Evolutionary conservation across 768 basidiomycete species (phyloP), one percentile per base, ranked within the genome.

Genomic region (Kwoniella botswanensis): DNA sequence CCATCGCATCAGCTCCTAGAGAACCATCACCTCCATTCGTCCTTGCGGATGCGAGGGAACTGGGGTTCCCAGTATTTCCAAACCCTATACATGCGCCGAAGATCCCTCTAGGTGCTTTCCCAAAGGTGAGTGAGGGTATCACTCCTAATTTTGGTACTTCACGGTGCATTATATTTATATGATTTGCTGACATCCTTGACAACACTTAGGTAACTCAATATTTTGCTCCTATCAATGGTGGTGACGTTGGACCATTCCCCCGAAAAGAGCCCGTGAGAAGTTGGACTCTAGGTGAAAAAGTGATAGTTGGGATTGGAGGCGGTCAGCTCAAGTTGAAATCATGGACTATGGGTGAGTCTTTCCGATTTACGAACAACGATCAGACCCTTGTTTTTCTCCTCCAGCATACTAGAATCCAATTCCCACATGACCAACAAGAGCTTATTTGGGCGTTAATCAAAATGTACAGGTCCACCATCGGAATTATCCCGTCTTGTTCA

Each of bases 41-140:
- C 0, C 67, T 63, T 3, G 79, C 79, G 26, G 77, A 80, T 56
- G 57, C 77, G 1, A 67, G 52, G 17, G 61, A 57, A 13, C 57
- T 80, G 3, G 77, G 74, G 2, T 74, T 78, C 63, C 79, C 79
- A 0, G 74, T 80, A 11, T 80, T 71, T 59, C 41, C 72, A 15
- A 78, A 74, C 58, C 79, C 79, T 5, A 80, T 80, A 64, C 56
- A 70, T n/a, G 63, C 70, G 21, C 76, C 77, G n/a, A 74, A 77
- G 41, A 68, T 78, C 54, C 57, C 56, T 6, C 68, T 80, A 18
- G 70, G 79, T 6, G 43, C 61, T 15, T 78, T 80, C 63, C 79
- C 79, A 59, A 78, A 65, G 57, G 78, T 77, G 54, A 70, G 77
- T 60, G 12, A 18, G 24, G 12, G 6, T 35, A 15, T 22, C 57